Evolutionary conservation across 805 yeast genomes (phyloP).

Genomic region (Teunomyces panamensis): DNA sequence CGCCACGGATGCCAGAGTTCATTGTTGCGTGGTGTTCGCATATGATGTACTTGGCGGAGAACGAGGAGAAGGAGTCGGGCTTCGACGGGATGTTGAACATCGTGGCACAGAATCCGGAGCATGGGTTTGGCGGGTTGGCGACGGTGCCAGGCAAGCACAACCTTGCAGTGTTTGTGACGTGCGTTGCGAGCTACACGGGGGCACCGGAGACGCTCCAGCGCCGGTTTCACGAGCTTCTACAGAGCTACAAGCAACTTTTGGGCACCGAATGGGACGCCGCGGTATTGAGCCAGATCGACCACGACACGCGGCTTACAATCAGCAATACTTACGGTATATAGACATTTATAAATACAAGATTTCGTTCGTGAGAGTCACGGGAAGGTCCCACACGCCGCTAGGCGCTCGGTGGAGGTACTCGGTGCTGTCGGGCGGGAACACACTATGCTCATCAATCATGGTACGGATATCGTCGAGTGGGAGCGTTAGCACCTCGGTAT

Average conservation of each 20-base stretch:
- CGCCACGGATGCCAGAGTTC: slow-evolving; percentile 57
- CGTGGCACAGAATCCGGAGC: slow-evolving; percentile 61
- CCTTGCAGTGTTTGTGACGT: slow-evolving; percentile 53
- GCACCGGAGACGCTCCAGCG: slow-evolving; percentile 48
- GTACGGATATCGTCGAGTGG: slow-evolving; percentile 57
- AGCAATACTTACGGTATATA: slow-evolving; percentile 19
- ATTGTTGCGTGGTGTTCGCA: slow-evolving; percentile 68
- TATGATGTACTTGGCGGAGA: slow-evolving; percentile 65
- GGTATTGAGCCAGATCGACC: slow-evolving; percentile 30
- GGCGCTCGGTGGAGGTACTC: slow-evolving; percentile 52
- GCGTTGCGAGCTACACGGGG: slow-evolving; percentile 53
- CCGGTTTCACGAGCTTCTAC: slow-evolving; percentile 43
- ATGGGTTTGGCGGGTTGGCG: slow-evolving; percentile 48
- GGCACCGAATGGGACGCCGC: slow-evolving; percentile 41
- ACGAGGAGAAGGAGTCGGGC: slow-evolving; percentile 85
- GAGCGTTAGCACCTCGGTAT: slow-evolving; percentile 70
- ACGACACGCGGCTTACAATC: slow-evolving; percentile 23
- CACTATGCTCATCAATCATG: slow-evolving; percentile 65
- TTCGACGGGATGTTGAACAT: slow-evolving; percentile 79
- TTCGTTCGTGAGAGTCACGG: slow-evolving; percentile 65
- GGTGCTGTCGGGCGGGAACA: slow-evolving; percentile 19
- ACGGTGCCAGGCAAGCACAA: slow-evolving; percentile 45
- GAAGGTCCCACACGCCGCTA: slow-evolving; percentile 85
- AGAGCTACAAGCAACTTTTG: slow-evolving; percentile 45
- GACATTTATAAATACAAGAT: slow-evolving; percentile 45